phyloP scores from a whole-genome alignment of 1,139 yeast species.

The Yamadazyma oceani region DNA sequence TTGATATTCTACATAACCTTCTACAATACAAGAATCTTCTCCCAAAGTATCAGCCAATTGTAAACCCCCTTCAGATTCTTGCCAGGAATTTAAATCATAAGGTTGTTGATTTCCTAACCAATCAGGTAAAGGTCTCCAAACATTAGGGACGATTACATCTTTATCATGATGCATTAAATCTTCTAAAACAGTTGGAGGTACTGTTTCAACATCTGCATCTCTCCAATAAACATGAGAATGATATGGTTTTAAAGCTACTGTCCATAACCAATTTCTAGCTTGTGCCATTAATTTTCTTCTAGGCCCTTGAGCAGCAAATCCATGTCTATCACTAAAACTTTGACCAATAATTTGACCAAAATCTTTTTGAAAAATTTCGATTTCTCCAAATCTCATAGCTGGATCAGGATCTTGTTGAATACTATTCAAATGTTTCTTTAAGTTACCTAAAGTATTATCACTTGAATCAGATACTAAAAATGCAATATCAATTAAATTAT shows the following conservation, averaged over 20 bases:
- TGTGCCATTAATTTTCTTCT: slow-evolving; percentile 54
- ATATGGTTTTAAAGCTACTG: slow-evolving; percentile 52
- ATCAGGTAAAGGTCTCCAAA: slow-evolving; percentile 90
- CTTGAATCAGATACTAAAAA: slow-evolving; percentile 58
- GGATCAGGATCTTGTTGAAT: slow-evolving; percentile 46
- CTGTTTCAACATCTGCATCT: slow-evolving; percentile 56
- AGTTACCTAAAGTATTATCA: slow-evolving; percentile 55
- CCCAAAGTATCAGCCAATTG: slow-evolving; percentile 74
- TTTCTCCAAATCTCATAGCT: slow-evolving; percentile 50
- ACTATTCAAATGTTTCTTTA: slow-evolving; percentile 40
- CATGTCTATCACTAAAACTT: slow-evolving; percentile 52
- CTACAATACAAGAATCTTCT: slow-evolving; percentile 89
- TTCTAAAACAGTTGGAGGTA: slow-evolving; percentile 50
- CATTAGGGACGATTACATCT: slow-evolving; percentile 72
- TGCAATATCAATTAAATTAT: slow-evolving; percentile 55
- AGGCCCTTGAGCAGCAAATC: slow-evolving; percentile 56
- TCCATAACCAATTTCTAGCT: slow-evolving; percentile 56
- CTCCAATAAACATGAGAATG: slow-evolving; percentile 57
- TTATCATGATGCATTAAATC: slow-evolving; percentile 56
- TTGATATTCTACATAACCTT: slow-evolving; percentile 88
- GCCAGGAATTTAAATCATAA: slow-evolving; percentile 89
- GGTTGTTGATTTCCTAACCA: slow-evolving; percentile 91
- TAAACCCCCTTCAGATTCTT: slow-evolving; percentile 79
- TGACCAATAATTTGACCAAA: slow-evolving; percentile 55
- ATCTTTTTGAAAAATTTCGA: slow-evolving; percentile 55